Base-by-base conservation (phyloP, 345 rosid species). In the Firmiana major region DNA sequence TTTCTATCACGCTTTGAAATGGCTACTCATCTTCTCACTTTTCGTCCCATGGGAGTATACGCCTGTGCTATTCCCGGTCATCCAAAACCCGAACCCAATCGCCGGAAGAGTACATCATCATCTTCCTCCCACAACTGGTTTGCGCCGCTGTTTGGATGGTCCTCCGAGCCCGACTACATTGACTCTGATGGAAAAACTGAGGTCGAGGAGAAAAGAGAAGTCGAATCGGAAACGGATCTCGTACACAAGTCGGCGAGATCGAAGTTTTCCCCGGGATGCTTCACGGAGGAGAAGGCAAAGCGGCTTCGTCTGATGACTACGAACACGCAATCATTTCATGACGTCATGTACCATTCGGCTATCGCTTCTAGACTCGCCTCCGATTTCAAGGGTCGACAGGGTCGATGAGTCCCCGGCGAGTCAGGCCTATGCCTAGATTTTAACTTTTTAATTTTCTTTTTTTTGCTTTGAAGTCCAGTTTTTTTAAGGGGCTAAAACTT, bases 331-430 rank as follows among this genome's bases (percentile, higher is more conserved):
- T 69, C 93, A 24, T 86, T 81, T 71, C 98, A 90, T 55, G 94
- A 91, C 53, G 88, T 53, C 55, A 93, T 93, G 97, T 91, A 93
- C 74, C 94, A 91, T 78, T 88, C 93, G 19, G 89, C 89, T 28
- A 83, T 90, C 76, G 93, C 93, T 7, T 80, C 91, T 26, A 85
- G 93, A 49, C 87, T 90, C 1, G 91, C 93, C 48, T 77, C 89
- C 3, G 86, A 88, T 55, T 84, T 86, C 79, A 83, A 85, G 57
- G 0, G 34, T 59, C 81, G 36, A 7, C 65, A 85, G 68, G 86
- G 81, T 74, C 78, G 16, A 40, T 78, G 70, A 77, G 2, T 16
- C 24, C 11, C 51, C 57, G 79, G 28, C 40, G n/a, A 42, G 42
- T 15, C 6, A 1, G 36, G 11, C 8, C 63, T 21, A 12, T 36